Evolutionary conservation across 495 filamentous ascomycete species (phyloP).

Genomic region (Cairneyella variabilis): DNA sequence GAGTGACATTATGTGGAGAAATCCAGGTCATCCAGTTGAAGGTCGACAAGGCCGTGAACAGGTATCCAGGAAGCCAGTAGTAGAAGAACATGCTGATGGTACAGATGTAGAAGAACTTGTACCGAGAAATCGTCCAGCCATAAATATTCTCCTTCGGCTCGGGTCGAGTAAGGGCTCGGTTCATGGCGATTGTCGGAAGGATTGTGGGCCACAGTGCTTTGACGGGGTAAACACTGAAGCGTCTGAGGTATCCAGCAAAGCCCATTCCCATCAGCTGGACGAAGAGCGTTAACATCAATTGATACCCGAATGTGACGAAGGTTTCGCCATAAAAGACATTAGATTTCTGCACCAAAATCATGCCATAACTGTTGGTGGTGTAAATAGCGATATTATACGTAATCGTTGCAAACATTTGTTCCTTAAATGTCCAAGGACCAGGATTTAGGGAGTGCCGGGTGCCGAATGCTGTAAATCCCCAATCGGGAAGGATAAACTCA

Average conservation of each 20-base stretch:
- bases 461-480: constrained; percentile 51
- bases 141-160: constrained; percentile 52
- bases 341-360: constrained; percentile 24
- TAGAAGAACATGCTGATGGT: constrained; percentile 31
- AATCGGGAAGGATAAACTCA: constrained; percentile 38
- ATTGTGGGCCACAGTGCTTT: constrained; percentile 72
- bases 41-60: constrained; percentile 33
- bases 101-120: constrained; percentile 34
- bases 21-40: constrained; percentile 43
- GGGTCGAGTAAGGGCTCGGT: constrained; percentile 66
- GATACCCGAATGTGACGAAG: constrained; percentile 60
- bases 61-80: constrained; percentile 35
- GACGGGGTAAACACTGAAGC: constrained; percentile 61
- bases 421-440: constrained; percentile 74
- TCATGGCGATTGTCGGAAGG: constrained; percentile 59
- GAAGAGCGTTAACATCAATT: constrained; percentile 61
- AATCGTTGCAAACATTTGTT: constrained; percentile 70
- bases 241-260: constrained; percentile 63
- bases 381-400: constrained; percentile 46
- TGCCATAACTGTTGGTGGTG: constrained; percentile 10
- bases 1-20: constrained; percentile 36
- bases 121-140: constrained; percentile 37
- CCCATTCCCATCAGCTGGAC: constrained; percentile 72
- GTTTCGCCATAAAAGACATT: constrained; percentile 62
- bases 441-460: constrained; percentile 56